Evolutionary conservation across 1,139 yeast species (phyloP).

Genomic region (Sugiyamaella novakii): DNA sequence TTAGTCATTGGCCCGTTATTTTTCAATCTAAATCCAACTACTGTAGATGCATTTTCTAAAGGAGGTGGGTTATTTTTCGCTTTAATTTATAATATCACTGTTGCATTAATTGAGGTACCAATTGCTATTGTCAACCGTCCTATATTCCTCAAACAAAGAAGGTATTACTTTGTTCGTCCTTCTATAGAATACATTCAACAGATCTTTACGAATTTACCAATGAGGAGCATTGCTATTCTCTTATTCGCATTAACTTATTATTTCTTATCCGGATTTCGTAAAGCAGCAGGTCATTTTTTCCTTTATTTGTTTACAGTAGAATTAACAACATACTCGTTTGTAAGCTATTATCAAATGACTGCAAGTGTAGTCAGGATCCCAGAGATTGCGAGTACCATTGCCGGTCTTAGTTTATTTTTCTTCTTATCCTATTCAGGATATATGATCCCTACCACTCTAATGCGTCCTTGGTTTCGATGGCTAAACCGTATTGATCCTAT

Average conservation of each 20-base stretch:
- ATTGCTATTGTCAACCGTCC: conserved; percentile 58
- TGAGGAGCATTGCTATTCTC: conserved; percentile 51
- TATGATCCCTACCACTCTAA: conserved; percentile 56
- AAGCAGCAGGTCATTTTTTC: conserved; percentile 63
- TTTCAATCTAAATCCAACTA: conserved; percentile 50
- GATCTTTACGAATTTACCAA: conserved; percentile 60
- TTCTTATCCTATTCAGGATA: conserved; percentile 62
- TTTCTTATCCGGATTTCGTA: conserved; percentile 59
- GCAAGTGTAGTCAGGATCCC: conserved; percentile 59
- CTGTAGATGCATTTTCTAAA: conserved; percentile 57
- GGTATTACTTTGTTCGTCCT: conserved; percentile 62
- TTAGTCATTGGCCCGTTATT: conserved; percentile 58
- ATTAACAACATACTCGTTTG: conserved; percentile 53
- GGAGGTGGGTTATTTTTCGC: conserved; percentile 60
- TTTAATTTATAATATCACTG: conserved; percentile 56
- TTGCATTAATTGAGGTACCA: conserved; percentile 60
- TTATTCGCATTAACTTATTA: conserved; percentile 54
- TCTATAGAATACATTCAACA: conserved; percentile 67
- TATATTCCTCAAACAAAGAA: conserved; percentile 60
- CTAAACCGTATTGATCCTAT: conserved; percentile 60
- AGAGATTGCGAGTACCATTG: conserved; percentile 62
- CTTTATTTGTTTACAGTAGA: conserved; percentile 55
- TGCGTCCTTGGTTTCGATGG: conserved; percentile 71
- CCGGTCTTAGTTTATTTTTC: conserved; percentile 56
- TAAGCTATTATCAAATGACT: conserved; percentile 60